Conservation (phyloP, 148 eudicot species). For the Cornus suecica region DNA sequence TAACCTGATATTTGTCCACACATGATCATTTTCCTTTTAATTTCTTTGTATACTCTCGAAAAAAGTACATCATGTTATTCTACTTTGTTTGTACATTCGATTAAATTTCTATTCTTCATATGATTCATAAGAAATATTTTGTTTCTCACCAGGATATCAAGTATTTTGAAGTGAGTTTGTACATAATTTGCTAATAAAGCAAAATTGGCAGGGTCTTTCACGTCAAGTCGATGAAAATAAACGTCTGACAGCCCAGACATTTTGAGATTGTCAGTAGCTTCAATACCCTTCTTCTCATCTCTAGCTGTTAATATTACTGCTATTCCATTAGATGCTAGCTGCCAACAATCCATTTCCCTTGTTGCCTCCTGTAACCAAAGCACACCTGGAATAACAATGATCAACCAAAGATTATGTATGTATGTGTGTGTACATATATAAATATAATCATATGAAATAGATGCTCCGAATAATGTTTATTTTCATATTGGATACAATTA, state of each 20-base stretch:
- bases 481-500: not conserved
- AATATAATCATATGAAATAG: not conserved
- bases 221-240: not conserved
- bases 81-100: no score
- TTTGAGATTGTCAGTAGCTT: not conserved
- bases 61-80: no score
- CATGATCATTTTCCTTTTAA: no score
- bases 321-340: slow-evolving; percentile 15
- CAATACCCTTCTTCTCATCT: not conserved
- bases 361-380: slow-evolving; percentile 27
- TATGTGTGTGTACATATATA: not conserved
- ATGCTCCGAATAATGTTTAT: not conserved
- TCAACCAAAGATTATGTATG: not conserved
- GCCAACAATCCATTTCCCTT: slow-evolving; percentile 25
- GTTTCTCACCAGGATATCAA: not conserved
- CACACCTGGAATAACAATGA: slow-evolving; percentile 3
- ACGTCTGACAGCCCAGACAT: not conserved
- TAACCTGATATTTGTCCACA: no score
- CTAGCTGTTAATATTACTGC: slow-evolving; percentile 9
- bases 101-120: no score
- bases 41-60: no score
- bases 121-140: not conserved
- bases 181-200: not conserved
- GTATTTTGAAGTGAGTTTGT: not conserved
- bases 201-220: not conserved